Conservation (phyloP, 768 basidiomycete species). For the Suillus decipiens region DNA sequence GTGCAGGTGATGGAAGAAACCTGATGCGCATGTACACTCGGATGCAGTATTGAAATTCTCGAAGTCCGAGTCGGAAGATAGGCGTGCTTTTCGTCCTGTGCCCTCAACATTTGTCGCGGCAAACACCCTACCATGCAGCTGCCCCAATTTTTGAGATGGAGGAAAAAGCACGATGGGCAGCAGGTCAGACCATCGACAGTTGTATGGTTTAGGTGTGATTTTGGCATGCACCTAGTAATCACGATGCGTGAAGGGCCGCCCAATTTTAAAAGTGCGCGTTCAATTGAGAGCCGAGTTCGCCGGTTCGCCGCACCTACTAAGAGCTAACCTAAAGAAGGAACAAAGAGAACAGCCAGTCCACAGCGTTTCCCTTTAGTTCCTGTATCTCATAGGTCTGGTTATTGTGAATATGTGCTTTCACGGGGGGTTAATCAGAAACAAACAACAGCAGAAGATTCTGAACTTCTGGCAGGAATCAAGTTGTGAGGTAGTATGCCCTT, state of each 20-base stretch:
- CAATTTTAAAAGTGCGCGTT: no score
- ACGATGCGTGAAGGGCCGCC: no score
- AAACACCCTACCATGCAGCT: not conserved
- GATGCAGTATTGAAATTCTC: not conserved
- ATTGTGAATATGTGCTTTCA: not conserved
- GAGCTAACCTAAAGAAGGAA: not conserved
- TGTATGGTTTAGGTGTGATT: not conserved
- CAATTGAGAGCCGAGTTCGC: no score
- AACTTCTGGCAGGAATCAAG: no score
- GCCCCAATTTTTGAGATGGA: not conserved
- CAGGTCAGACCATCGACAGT: not conserved
- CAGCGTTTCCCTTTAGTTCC: not conserved
- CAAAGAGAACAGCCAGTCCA: not conserved
- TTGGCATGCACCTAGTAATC: not conserved
- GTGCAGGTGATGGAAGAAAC: not conserved
- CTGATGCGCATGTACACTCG: not conserved
- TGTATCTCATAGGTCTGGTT: not conserved
- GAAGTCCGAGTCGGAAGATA: not conserved
- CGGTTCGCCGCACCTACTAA: not conserved
- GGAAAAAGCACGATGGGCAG: not conserved
- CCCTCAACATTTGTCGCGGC: not conserved
- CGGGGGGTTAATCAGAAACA: no score
- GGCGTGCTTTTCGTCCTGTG: not conserved
- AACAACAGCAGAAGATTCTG: no score
- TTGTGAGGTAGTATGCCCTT: no score